Conservation (phyloP, 345 rosid species). For the Ceriops zippeliana region DNA sequence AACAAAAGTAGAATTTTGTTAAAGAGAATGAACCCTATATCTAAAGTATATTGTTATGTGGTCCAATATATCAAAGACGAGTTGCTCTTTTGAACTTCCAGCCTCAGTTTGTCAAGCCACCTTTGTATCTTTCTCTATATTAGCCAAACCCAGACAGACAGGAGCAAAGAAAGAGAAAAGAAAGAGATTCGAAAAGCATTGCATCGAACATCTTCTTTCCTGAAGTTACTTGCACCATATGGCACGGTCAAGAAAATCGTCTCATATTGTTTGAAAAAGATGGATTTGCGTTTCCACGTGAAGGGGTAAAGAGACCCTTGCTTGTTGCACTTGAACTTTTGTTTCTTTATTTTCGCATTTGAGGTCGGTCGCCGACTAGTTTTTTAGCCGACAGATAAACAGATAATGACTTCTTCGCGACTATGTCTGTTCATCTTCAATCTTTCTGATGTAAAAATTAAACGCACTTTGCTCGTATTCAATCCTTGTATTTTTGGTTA, state of each 20-base stretch:
- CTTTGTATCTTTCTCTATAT: not conserved
- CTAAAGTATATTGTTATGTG: too few species aligned
- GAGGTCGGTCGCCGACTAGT: not conserved
- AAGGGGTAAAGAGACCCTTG: conserved; percentile 4
- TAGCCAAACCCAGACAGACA: conserved; percentile 10
- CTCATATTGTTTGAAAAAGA: conserved; percentile 5
- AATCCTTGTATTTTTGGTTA: too few species aligned
- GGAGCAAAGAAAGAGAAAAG: not conserved
- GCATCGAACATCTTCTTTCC: not conserved
- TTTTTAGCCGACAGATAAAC: too few species aligned
- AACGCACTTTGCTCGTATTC: too few species aligned
- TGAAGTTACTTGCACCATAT: conserved; percentile 18
- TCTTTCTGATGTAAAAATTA: too few species aligned
- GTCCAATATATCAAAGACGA: not conserved
- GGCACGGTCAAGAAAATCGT: conserved; percentile 30
- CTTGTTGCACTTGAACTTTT: not conserved
- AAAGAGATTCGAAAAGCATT: too few species aligned
- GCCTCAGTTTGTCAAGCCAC: not conserved
- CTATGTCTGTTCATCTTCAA: too few species aligned
- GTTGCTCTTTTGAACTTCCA: not conserved
- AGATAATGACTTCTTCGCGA: too few species aligned
- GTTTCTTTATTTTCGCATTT: not conserved
- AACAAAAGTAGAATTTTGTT: not conserved
- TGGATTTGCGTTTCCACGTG: conserved; percentile 3
- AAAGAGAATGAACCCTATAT: too few species aligned